Evolutionary conservation across 345 rosid species (phyloP), one percentile per base, ranked within the genome.

Genomic region (Alliaria petiolata): DNA sequence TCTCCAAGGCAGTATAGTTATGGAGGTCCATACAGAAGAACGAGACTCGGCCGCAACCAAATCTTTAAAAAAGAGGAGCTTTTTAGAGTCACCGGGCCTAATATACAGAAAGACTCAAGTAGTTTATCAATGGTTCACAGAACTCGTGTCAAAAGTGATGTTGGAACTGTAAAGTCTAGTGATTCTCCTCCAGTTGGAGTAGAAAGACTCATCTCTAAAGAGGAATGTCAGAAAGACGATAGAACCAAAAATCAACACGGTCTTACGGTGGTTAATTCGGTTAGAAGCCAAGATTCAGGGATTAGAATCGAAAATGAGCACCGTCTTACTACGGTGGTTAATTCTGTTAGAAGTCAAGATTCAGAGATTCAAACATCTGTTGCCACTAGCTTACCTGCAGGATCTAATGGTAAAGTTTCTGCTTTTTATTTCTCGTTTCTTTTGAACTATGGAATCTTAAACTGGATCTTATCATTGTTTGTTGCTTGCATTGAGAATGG

Each of bases 21-120:
- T n/a, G n/a, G n/a, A n/a, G 70, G 74, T 67, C 75, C 71, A 0
- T 65, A 73, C 34, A 57, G 78, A 40, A 82, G 80, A 74, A 57
- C 76, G 17, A 70, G 74, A 44, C 36, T 65, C 4, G 66, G 66
- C 15, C 56, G 72, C 34, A 70, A 69, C 75, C 80, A 69, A 67
- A 71, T 11, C 19, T 67, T 45, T 58, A 75, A 30, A 14, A 78
- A 62, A 19, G 80, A 76, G 20, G 69, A 67, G 62, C 16, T 66
- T 76, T 34, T 28, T 10, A 63, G 76, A 72, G 40, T 69, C 54
- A 35, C 39, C 0, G 60, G 59, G 49, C 57, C 76, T 69, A 17
- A 6, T 60, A 28, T 20, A n/a, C 66, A 68, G 53, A 79, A 74
- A 71, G 72, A 76, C 40, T 47, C 62, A 2, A 25, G 46, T 42